Evolutionary conservation across 2,329 filamentous ascomycete species (phyloP).

Genomic region (Colletotrichum noveboracense): DNA sequence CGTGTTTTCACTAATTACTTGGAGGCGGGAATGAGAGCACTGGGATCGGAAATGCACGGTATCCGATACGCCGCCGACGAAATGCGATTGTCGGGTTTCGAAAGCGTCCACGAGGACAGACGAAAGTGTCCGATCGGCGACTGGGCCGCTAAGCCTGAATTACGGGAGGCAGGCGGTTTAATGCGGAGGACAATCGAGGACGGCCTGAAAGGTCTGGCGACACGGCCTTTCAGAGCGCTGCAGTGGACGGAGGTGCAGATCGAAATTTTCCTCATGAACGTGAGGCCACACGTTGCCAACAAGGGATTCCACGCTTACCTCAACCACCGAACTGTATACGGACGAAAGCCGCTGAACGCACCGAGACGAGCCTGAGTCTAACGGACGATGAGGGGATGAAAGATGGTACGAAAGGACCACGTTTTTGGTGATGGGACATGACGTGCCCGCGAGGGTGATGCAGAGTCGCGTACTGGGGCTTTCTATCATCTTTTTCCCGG

Average conservation of each 20-base stretch:
- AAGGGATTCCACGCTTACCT: conserved; percentile 43
- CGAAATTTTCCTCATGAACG: conserved; percentile 48
- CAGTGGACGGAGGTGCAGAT: conserved; percentile 46
- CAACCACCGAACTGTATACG: conserved; percentile 43
- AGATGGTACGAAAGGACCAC: not conserved
- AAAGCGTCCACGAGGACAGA: conserved; percentile 40
- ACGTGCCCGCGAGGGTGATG: not conserved
- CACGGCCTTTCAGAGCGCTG: conserved; percentile 42
- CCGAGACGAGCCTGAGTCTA: not conserved
- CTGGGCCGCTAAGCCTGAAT: conserved; percentile 48
- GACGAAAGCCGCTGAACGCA: conserved; percentile 36
- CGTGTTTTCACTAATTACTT: conserved; percentile 51
- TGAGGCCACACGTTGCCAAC: conserved; percentile 42
- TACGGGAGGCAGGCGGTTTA: conserved; percentile 44
- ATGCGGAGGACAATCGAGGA: conserved; percentile 47
- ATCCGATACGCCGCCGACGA: conserved; percentile 39
- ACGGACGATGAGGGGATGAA: not conserved
- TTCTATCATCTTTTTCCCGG: not conserved
- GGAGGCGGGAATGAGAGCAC: conserved; percentile 41
- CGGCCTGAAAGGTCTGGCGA: conserved; percentile 43
- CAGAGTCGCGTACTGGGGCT: not conserved
- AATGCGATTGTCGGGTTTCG: conserved; percentile 47
- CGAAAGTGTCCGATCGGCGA: conserved; percentile 54
- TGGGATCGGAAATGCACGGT: conserved; percentile 48
- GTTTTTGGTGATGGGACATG: not conserved